Evolutionary conservation across 1,284 basidiomycete genomes (phyloP), one percentile per base, ranked within the genome.

Genomic region (Coniophora puteana): DNA sequence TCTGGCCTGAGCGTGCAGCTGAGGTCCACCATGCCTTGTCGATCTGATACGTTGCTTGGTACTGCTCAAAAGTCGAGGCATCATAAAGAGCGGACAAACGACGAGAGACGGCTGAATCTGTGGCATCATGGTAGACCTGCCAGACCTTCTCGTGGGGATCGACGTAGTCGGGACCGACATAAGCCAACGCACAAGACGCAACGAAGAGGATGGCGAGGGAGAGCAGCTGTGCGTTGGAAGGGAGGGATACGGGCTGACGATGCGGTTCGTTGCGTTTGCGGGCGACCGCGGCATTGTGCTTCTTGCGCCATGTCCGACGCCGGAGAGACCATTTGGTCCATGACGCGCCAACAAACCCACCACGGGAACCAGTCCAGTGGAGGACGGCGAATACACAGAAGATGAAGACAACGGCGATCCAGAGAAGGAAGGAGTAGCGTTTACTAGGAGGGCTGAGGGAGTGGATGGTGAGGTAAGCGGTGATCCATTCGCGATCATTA

Each of bases 11-110:
- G 17, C 90, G 71, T 22, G 77, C 78, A 13, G 82, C 85, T 0
- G 79, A 69, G 0, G 88, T 85, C 90, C 90, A 93, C 66, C 80
- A 80, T 3, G 82, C 74, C 59, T 89, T 89, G 38, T 63, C 50
- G 54, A 93, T 81, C 38, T 78, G 77, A 61, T 82, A 78, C 49
- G 74, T 65, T 3, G 79, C 72, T 43, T 67, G 64, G 36, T 60
- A 69, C 30, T 57, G 57, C 26, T 45, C 45, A 51, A 62, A 67
- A 4, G 53, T 40, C 13, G 56, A 54, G 5, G 51, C 41, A 31
- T 63, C 53, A 36, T 64, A 63, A 21, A 42, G 22, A 21, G n/a
- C n/a, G n/a, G 45, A 28, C 14, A 36, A 31, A 14, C 39, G 45
- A n/a, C 38, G 39, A 1, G 39, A 24, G 4, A 43, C 25, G 29